Conservation (phyloP, 2,329 filamentous ascomycete genomes). For the Colletotrichum camelliae region DNA sequence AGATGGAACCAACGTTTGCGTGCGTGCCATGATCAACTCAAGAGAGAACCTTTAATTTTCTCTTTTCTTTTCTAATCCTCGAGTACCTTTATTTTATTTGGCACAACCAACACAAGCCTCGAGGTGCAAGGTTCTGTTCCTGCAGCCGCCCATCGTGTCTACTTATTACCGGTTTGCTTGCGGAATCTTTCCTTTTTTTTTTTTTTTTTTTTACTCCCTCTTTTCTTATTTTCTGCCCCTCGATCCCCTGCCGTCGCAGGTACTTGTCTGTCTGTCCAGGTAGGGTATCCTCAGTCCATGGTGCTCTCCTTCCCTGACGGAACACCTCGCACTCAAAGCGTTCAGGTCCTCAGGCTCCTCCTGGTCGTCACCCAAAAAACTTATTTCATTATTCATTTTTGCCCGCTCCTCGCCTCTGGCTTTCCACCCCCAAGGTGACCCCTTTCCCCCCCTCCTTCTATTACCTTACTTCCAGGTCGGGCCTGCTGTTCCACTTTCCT, state of each 20-base stretch:
- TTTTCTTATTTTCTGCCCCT: background rate
- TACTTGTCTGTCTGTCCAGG: background rate
- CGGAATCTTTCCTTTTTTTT: background rate
- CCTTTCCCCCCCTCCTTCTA: background rate
- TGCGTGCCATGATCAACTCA: background rate
- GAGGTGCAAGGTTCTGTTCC: background rate
- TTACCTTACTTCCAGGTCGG: background rate
- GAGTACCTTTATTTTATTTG: background rate
- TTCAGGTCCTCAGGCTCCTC: background rate
- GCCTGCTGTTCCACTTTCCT: conserved; percentile 12
- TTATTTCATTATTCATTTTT: background rate
- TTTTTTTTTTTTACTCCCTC: background rate
- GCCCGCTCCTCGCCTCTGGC: background rate
- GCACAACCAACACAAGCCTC: background rate
- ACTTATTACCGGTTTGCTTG: background rate
- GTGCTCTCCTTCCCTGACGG: background rate
- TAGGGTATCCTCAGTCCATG: background rate
- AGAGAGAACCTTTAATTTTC: background rate
- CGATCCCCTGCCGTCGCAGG: background rate
- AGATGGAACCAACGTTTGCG: background rate
- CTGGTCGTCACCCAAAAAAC: background rate
- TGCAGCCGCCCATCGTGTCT: background rate
- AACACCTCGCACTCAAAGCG: background rate
- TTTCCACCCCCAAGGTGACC: background rate
- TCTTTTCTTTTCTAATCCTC: background rate